A percentile compares a stretch with the other conserved stretches of the same genome.
Evolutionary conservation across 257 asterid species (phyloP).

Genomic region (Pogostemon cablin): DNA sequence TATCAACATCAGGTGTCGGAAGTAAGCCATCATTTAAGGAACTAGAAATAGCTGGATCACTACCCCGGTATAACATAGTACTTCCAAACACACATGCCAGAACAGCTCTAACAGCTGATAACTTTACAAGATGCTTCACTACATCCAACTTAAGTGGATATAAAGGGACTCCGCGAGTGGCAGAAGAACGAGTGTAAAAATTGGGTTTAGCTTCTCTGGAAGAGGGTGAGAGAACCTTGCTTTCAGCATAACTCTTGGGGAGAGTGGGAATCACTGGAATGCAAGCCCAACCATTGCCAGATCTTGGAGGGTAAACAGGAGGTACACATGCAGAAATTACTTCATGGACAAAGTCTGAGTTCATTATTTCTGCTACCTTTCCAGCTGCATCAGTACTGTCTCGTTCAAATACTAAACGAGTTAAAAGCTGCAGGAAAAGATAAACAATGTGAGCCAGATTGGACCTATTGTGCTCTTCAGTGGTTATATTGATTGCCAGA

Average conservation of each 20-base stretch:
- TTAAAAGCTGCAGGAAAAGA: slow-evolving; percentile 73
- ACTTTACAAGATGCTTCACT: slow-evolving; percentile 88
- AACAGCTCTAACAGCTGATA: slow-evolving; percentile 94
- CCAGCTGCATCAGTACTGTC: slow-evolving; percentile 97
- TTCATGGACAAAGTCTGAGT: slow-evolving; percentile 95
- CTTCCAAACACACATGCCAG: slow-evolving; percentile 98
- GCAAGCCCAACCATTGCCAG: slow-evolving; percentile 98
- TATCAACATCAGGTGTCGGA: slow-evolving; percentile 73
- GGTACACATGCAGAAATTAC: slow-evolving; percentile 97
- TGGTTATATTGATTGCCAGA: slow-evolving; percentile 24
- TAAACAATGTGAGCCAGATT: slow-evolving; percentile 30
- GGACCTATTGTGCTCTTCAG: slow-evolving; percentile 16
- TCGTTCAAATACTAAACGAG: slow-evolving; percentile 91
- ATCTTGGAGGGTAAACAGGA: slow-evolving; percentile 97
- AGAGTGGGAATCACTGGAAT: slow-evolving; percentile 86
- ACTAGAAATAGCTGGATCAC: slow-evolving; percentile 69
- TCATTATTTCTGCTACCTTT: slow-evolving; percentile 95
- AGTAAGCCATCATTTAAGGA: slow-evolving; percentile 65
- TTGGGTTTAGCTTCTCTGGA: slow-evolving; percentile 87
- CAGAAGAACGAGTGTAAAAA: slow-evolving; percentile 80
- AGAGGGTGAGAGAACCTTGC: slow-evolving; percentile 72
- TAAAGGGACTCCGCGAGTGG: slow-evolving; percentile 82
- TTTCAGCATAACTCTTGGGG: slow-evolving; percentile 61
- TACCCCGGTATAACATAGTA: slow-evolving; percentile 76
- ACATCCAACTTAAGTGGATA: slow-evolving; percentile 91